phyloP scores from a whole-genome alignment of 2,329 filamentous ascomycete species.

The Arthrobotrys iridis region DNA sequence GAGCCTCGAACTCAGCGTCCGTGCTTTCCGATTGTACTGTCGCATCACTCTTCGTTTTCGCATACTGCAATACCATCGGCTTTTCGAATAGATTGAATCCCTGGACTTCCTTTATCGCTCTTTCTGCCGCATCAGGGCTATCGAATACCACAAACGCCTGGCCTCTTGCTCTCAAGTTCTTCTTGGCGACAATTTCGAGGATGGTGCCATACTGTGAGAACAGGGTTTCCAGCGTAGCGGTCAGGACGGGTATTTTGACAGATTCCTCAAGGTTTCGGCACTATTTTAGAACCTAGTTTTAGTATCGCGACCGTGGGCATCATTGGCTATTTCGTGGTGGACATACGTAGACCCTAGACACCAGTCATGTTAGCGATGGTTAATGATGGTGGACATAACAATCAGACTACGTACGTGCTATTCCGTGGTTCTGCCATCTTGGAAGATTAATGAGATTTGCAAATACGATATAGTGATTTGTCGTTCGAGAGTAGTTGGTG shows the following conservation, averaged over 20 bases:
- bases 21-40: conserved; percentile 79
- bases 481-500: not conserved
- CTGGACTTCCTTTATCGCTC: conserved; percentile 87
- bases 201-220: conserved; percentile 90
- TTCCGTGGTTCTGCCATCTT: conserved; percentile 46
- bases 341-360: conserved; percentile 54
- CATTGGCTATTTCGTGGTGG: not conserved
- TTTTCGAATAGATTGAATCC: conserved; percentile 94
- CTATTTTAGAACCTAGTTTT: conserved; percentile 61
- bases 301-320: not conserved
- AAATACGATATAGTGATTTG: not conserved
- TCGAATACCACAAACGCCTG: conserved; percentile 97
- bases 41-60: conserved; percentile 85
- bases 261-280: conserved; percentile 87
- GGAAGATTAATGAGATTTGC: not conserved
- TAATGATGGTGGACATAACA: not conserved
- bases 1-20: conserved; percentile 82
- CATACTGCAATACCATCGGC: conserved; percentile 84
- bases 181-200: conserved; percentile 86
- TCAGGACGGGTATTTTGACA: conserved; percentile 81
- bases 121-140: conserved; percentile 76
- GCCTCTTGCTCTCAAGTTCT: conserved; percentile 88
- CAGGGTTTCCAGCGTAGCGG: conserved; percentile 76
- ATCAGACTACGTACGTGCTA: conserved; percentile 34
- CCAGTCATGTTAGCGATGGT: conserved; percentile 28